Conservation (phyloP, 2,329 filamentous ascomycete species). For the Conoideocrella luteorostrata region DNA sequence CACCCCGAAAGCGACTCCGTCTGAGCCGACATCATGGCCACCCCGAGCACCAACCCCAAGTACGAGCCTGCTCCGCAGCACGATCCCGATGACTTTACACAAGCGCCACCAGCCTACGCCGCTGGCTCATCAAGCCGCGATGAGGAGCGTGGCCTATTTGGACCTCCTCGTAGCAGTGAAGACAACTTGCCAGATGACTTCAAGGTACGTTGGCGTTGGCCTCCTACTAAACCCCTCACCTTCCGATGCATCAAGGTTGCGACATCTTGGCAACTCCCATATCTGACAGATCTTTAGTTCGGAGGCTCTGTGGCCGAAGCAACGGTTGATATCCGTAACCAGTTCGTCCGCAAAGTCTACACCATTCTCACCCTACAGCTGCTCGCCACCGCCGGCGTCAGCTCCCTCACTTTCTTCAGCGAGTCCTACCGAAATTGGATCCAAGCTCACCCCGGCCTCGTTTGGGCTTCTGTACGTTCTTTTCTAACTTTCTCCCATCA, state of each 20-base stretch:
- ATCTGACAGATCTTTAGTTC: constrained; percentile 48
- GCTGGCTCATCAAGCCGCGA: constrained; percentile 49
- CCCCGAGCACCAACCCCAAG: constrained; percentile 54
- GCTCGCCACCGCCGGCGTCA: constrained; percentile 73
- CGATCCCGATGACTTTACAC: constrained; percentile 77
- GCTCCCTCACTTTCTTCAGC: constrained; percentile 81
- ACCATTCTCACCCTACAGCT: constrained; percentile 95
- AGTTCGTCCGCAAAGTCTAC: constrained; percentile 96
- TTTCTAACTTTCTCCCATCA: not conserved
- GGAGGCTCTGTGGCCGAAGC: constrained; percentile 90
- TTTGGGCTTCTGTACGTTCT: constrained; percentile 68
- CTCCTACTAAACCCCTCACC: not conserved
- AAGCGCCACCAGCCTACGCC: constrained; percentile 76
- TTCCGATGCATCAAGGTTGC: not conserved
- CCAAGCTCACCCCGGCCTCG: constrained; percentile 72
- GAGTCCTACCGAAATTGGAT: constrained; percentile 77
- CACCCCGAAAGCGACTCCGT: not conserved
- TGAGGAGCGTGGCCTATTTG: constrained; percentile 53
- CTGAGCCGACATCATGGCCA: constrained; percentile 49
- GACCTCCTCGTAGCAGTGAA: constrained; percentile 68
- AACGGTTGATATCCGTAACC: constrained; percentile 91
- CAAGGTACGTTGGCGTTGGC: constrained; percentile 52
- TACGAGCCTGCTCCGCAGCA: constrained; percentile 79
- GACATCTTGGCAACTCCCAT: not conserved
- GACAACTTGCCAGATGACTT: constrained; percentile 96